Percentiles rank a stretch among this genome's conserved stretches.
Conservation (phyloP, 306 rosid species). For the Hippophae tibetana region DNA sequence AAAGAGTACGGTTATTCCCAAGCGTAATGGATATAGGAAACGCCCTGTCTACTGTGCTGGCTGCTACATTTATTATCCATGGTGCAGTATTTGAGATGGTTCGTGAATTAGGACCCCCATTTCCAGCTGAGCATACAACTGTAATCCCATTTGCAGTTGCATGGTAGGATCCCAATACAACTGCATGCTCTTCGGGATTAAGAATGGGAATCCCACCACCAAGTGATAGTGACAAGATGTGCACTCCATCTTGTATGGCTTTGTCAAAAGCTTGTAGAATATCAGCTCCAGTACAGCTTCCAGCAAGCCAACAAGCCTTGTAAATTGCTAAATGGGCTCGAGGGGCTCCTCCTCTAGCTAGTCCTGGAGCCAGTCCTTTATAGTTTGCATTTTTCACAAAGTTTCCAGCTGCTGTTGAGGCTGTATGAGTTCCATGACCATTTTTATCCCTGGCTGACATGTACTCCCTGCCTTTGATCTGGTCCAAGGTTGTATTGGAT, state of each 20-base stretch:
- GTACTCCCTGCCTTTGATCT: slow-evolving; percentile 21
- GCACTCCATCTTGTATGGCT: slow-evolving; percentile 43
- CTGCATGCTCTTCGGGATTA: slow-evolving; percentile 1
- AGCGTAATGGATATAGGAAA: slow-evolving; percentile 30
- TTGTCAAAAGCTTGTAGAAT: slow-evolving; percentile 41
- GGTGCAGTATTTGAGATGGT: slow-evolving; percentile 21
- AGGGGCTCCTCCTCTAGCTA: slow-evolving; percentile 32
- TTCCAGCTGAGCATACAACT: slow-evolving; percentile 29
- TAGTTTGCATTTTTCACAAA: slow-evolving; percentile 8
- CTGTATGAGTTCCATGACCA: slow-evolving; percentile 28
- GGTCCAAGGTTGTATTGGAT: slow-evolving; percentile 7
- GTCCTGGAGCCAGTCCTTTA: slow-evolving; percentile 17
- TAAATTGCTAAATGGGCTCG: slow-evolving; percentile 20
- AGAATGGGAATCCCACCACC: rapidly evolving
- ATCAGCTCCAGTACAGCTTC: not conserved
- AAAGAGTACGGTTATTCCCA: slow-evolving; percentile 20
- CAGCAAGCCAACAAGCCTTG: slow-evolving; percentile 30
- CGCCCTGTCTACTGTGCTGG: slow-evolving; percentile 30
- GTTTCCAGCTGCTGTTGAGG: slow-evolving; percentile 26
- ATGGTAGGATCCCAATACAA: slow-evolving; percentile 37
- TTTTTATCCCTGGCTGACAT: slow-evolving; percentile 23
- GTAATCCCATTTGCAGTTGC: slow-evolving; percentile 31
- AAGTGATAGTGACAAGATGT: slow-evolving; percentile 23
- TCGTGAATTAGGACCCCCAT: slow-evolving; percentile 11
- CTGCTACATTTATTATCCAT: slow-evolving; percentile 34